Evolutionary conservation across 2,329 filamentous ascomycete species (phyloP).

Genomic region (Stemphylium beticola): DNA sequence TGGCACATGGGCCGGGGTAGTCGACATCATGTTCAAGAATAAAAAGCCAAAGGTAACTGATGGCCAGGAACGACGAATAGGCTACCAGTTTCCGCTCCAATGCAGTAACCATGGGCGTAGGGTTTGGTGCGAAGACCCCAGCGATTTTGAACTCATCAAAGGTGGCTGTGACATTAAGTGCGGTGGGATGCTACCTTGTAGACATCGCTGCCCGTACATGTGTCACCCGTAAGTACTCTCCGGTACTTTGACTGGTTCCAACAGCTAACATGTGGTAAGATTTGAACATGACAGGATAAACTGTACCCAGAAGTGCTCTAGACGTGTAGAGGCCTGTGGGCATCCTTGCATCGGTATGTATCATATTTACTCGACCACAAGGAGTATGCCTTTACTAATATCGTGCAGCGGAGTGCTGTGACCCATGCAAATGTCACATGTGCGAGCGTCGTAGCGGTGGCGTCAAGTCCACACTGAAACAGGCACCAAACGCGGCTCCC

Average conservation of each 20-base stretch:
- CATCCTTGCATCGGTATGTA: slow-evolving; percentile 36
- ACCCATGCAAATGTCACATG: slow-evolving; percentile 36
- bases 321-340: slow-evolving; percentile 30
- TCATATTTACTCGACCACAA: not conserved
- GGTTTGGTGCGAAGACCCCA: slow-evolving; percentile 55
- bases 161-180: slow-evolving; percentile 41
- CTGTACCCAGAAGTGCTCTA: slow-evolving; percentile 41
- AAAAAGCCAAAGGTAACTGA: slow-evolving; percentile 45
- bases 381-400: not conserved
- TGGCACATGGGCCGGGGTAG: slow-evolving; percentile 60
- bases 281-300: slow-evolving; percentile 40
- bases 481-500: slow-evolving; percentile 8
- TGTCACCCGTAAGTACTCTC: slow-evolving; percentile 40
- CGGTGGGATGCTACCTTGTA: slow-evolving; percentile 38
- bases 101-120: slow-evolving; percentile 66
- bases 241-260: not conserved
- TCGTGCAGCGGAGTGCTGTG: slow-evolving; percentile 30
- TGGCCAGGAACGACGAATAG: slow-evolving; percentile 48
- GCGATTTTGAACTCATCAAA: slow-evolving; percentile 38
- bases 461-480: slow-evolving; percentile 34
- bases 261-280: slow-evolving; percentile 4
- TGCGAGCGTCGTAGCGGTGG: slow-evolving; percentile 36
- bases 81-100: slow-evolving; percentile 64
- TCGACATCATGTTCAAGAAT: slow-evolving; percentile 52
- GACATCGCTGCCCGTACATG: slow-evolving; percentile 40